Base-by-base conservation (phyloP, 1,139 yeast species). In the Kluyveromyces sp. region DNA sequence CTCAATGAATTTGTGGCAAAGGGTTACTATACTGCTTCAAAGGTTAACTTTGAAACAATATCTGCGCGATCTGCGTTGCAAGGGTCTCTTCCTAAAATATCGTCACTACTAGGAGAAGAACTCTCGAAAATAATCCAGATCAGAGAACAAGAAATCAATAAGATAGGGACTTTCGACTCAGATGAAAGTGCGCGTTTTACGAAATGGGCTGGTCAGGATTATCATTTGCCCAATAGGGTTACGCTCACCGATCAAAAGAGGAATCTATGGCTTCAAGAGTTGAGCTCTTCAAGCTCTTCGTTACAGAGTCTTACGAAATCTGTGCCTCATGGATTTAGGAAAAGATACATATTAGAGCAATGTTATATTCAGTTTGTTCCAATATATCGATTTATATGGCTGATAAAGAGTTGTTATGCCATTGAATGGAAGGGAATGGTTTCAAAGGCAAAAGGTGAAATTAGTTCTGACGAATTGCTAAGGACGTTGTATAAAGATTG, bases 271-370 rank as follows among this genome's bases (percentile, higher is more conserved):
- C 68, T 90, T 42, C 74, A 75, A 46, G 95, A 88, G 58, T 70
- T 90, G 46, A 86, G 94, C 1, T 75, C 84, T 47, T 77, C 83
- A 0, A 66, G 70, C 21, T 73, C 83, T 0, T 86, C 96, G 0
- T 67, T 90, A 42, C 70, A 76, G 45, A 78, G 77, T 48, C 74
- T 90, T 2, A 77, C 94, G 1, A 75, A 83, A 46, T 85, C 89
- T 34, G 77, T 90, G n/a, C 97, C 98, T 0, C 96, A 90, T 62
- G 97, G 97, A 0, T 77, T 90, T 27, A 72, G 90, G 53, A 84
- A 87, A 60, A 78, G 81, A 55, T 73, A 76, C 1, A 69, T 90
- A 36, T 64, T 90, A 3, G 96, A 89, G 51, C 84, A 82, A 48
- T 74, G 94, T 53, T 74, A 84, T 52, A 60, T 69, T 36, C 81